phyloP scores from a whole-genome alignment of 169 alveolate genomes.

The Ichthyophthirius multifiliis region DNA sequence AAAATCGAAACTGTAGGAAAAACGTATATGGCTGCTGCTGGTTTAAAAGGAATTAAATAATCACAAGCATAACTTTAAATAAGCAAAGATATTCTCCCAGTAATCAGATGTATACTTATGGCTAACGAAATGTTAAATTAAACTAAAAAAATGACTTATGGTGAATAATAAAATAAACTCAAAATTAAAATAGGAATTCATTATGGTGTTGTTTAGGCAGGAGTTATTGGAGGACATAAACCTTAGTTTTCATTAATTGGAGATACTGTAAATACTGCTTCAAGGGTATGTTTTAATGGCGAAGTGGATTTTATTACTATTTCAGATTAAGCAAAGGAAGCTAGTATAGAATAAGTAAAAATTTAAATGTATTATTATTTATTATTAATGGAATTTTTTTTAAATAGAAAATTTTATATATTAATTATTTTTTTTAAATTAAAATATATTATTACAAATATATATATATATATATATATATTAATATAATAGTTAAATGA shows the following conservation, averaged over 20 bases:
- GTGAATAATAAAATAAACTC: background rate
- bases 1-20: slow-evolving; percentile 73
- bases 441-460: background rate
- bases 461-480: too few relatives aligned
- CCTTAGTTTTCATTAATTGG: slow-evolving; percentile 87
- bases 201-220: slow-evolving; percentile 84
- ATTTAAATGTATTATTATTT: too few relatives aligned
- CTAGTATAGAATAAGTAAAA: background rate
- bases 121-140: background rate
- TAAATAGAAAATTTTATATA: too few relatives aligned
- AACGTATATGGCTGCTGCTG: slow-evolving; percentile 69
- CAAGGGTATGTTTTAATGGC: slow-evolving; percentile 78
- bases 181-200: slow-evolving; percentile 65
- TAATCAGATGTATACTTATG: background rate
- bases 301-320: slow-evolving; percentile 36
- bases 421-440: background rate
- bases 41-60: background rate
- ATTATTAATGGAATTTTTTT: too few relatives aligned
- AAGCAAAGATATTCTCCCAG: background rate
- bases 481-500: background rate
- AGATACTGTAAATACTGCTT: slow-evolving; percentile 84
- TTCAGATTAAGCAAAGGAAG: slow-evolving; percentile 25
- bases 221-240: slow-evolving; percentile 86
- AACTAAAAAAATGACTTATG: background rate
- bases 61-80: background rate